Conservation (phyloP, 2,329 filamentous ascomycete species). For the Aspergillus tubingensis region DNA sequence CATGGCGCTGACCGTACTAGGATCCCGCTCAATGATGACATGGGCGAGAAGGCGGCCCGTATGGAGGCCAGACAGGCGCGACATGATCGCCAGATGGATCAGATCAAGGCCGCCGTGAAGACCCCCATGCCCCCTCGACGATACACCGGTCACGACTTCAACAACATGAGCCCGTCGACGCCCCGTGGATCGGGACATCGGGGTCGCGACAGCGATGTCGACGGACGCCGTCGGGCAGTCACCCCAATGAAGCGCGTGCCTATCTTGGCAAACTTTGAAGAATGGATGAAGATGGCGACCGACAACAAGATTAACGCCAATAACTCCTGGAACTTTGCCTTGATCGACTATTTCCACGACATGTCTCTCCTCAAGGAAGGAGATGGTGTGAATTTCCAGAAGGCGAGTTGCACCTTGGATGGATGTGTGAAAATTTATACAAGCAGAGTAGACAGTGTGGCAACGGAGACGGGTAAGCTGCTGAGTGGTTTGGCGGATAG, state of each 20-base stretch:
- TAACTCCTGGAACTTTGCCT: slow-evolving; percentile 99
- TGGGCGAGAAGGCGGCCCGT: slow-evolving; percentile 83
- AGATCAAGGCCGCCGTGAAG: slow-evolving; percentile 74
- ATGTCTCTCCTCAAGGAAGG: slow-evolving; percentile 97
- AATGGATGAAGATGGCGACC: slow-evolving; percentile 99
- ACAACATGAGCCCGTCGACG: slow-evolving; percentile 51
- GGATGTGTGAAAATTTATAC: slow-evolving; percentile 99
- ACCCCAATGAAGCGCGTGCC: slow-evolving; percentile 97
- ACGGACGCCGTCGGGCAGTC: slow-evolving; percentile 68
- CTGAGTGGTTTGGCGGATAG: slow-evolving; percentile 85
- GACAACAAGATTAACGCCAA: slow-evolving; percentile 99
- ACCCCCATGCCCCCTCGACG: slow-evolving; percentile 45
- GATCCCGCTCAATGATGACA: slow-evolving; percentile 95
- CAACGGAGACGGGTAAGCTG: slow-evolving; percentile 93
- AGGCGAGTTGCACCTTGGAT: slow-evolving; percentile 94
- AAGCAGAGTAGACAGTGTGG: slow-evolving; percentile 95
- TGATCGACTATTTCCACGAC: slow-evolving; percentile 99
- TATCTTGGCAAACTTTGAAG: slow-evolving; percentile 95
- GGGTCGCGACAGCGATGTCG: slow-evolving; percentile 52
- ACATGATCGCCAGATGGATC: slow-evolving; percentile 88
- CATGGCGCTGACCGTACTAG: slow-evolving; percentile 48
- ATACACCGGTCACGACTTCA: slow-evolving; percentile 35
- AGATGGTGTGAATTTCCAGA: slow-evolving; percentile 97
- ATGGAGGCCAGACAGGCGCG: slow-evolving; percentile 83
- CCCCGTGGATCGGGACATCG: slow-evolving; percentile 45